Base-by-base conservation (phyloP, 352 stramenopile species). In the Phytophthora multivora region DNA sequence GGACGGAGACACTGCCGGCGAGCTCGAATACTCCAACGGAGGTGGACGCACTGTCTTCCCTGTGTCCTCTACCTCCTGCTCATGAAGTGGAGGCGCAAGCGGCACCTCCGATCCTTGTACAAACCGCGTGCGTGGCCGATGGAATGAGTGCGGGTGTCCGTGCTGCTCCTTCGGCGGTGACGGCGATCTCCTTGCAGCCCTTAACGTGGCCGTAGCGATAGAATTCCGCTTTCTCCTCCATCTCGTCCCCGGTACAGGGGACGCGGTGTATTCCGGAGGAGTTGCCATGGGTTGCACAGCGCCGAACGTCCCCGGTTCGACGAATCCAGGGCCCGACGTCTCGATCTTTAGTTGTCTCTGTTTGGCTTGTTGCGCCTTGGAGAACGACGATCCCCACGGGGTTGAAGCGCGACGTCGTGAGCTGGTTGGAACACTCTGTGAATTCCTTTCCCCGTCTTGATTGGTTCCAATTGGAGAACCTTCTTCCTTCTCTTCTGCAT, bases 251-350 rank as follows among this genome's bases (percentile, higher is more conserved):
- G 78, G 63, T 15, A 89, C 59, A 0, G 80, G 80, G 15, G 82
- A 90, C 38, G 83, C 73, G 9, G 77, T 80, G 57, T 89, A 89
- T 58, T 87, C 78, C 6, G 76, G 78, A 21, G 71, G 62, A 2
- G 62, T 65, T 2, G 61, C 57, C 18, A 67, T 51, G 2, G 49
- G 21, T 21, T 63, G 26, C 30, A 41, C 40, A 4, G 31, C 35
- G 10, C 19, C n/a, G 3, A 53, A 43, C 13, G 33, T 16, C 31
- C n/a, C 46, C 26, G 26, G 18, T n/a, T 70, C 58, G n/a, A 35
- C 8, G 25, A 59, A 67, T 12, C 42, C 51, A 31, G 54, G 57
- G 21, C 61, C 41, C 2, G 47, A 72, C 2, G 71, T 81, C 21
- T 67, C 64, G 63, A 89, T 82, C 15, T 40, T 63, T 15, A 62